A percentile compares a stretch with the other conserved stretches of the same genome.
Evolutionary conservation across 306 rosid genomes (phyloP).

Genomic region (Acacia acuminata): DNA sequence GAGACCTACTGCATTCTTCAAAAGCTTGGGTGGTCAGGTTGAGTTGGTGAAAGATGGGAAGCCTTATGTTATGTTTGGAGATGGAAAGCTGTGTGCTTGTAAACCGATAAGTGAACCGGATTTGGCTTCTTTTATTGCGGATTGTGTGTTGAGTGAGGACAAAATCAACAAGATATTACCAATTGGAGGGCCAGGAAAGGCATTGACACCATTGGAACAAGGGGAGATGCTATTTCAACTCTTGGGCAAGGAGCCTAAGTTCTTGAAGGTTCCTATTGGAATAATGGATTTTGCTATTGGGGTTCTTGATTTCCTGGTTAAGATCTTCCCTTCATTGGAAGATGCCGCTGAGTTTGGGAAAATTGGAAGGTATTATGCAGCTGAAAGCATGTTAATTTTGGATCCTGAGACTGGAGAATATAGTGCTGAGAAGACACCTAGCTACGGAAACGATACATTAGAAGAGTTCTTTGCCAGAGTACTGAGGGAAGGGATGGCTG

Average conservation of each 20-base stretch:
- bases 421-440: conserved; percentile 86
- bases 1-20: conserved; percentile 96
- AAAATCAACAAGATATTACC: conserved; percentile 76
- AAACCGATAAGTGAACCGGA: conserved; percentile 88
- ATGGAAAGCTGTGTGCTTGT: conserved; percentile 92
- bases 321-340: conserved; percentile 80
- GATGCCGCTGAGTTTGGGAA: conserved; percentile 95
- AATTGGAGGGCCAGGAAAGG: conserved; percentile 91
- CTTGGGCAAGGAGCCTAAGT: conserved; percentile 78
- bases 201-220: conserved; percentile 89
- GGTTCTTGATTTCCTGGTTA: conserved; percentile 72
- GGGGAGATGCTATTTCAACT: conserved; percentile 85
- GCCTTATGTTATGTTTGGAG: conserved; percentile 99
- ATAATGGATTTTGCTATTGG: conserved; percentile 91
- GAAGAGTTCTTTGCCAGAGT: conserved; percentile 84
- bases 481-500: conserved; percentile 91
- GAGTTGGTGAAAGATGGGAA: conserved; percentile 97
- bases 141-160: conserved; percentile 69
- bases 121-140: conserved; percentile 90
- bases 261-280: conserved; percentile 89
- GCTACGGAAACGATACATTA: conserved; percentile 91
- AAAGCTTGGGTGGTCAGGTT: conserved; percentile 98
- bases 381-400: conserved; percentile 87
- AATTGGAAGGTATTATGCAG: conserved; percentile 97
- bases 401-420: conserved; percentile 90